Evolutionary conservation across 1,284 basidiomycete genomes (phyloP), one percentile per base, ranked within the genome.

Genomic region (Rhodotorula glutinis): DNA sequence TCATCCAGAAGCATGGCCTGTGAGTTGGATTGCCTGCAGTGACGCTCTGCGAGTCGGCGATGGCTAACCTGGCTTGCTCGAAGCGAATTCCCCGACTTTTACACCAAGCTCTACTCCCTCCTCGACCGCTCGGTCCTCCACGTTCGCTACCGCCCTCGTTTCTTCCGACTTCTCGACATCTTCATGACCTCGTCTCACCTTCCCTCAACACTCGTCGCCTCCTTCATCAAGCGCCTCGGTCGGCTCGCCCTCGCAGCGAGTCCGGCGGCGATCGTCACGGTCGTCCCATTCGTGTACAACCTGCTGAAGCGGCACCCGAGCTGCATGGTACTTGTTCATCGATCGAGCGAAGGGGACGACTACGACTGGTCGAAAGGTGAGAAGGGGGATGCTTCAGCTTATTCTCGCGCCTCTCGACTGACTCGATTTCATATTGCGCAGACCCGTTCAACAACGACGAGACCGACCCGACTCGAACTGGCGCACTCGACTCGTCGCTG

Each of bases 51-150:
- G 17, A 8, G 25, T 57, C 67, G 19, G 1, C 30, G 17, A 29
- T 23, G 40, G 52, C 23, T 54, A 47, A 27, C 51, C 58, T 29
- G 46, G 52, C 63, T 51, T 51, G 49, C 25, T 33, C 27, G 2
- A 67, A 93, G 92, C 41, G 94, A 98, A 77, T 98, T 96, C 76
- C 95, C 96, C 5, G 88, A 87, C 14, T 98, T 99, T 80, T 99
- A 97, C 82, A 89, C 87, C 7, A 86, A 89, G n/a, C 83, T 99
- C 4, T 98, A 98, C 75, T 85, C 86, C 1, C 90, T 98, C 76
- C 83, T 98, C 17, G 89, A 92, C 76, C 83, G 87, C 23, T 86
- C 92, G 38, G 85, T 97, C 4, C 84, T 99, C 29, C 95, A 98
- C 77, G 85, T 91, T 67, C 92, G 91, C 76, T 90, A 97, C 77